Percentiles rank a stretch among this genome's conserved stretches.
Conservation (phyloP, 176 grass and related monocot genomes). For the Pontederia crassipes region DNA sequence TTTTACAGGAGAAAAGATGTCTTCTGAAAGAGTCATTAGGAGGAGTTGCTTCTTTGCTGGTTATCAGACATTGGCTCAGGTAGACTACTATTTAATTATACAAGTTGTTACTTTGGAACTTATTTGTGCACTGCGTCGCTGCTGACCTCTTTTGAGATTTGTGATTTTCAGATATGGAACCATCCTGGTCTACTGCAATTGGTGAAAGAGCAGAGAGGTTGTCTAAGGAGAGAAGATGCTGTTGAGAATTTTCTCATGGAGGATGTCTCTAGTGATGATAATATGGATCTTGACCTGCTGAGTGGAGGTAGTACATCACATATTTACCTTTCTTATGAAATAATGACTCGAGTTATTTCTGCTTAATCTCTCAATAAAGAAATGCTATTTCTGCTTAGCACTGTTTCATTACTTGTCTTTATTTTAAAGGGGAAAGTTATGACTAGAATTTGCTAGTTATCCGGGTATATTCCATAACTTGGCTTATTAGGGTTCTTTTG, state of each 20-base stretch:
- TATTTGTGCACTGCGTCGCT: neutral
- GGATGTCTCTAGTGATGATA: conserved; percentile 85
- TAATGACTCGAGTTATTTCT: neutral
- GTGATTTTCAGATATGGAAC: conserved; percentile 74
- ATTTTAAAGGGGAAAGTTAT: too few species aligned
- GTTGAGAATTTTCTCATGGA: conserved; percentile 78
- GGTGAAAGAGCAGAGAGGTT: conserved; percentile 71
- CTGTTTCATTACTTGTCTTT: too few species aligned
- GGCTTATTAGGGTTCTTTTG: too few species aligned
- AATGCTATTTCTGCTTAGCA: too few species aligned
- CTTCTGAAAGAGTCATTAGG: conserved; percentile 58
- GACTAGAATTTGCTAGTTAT: too few species aligned
- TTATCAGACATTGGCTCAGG: conserved; percentile 84
- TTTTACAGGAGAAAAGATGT: conserved; percentile 48
- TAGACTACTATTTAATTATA: conserved; percentile 5
- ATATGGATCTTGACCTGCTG: conserved; percentile 47
- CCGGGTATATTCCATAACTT: too few species aligned
- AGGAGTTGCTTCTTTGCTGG: conserved; percentile 78
- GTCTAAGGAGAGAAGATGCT: conserved; percentile 47
- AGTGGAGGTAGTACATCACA: conserved; percentile 56
- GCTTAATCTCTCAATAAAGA: too few species aligned
- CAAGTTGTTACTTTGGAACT: neutral
- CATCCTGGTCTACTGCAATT: conserved; percentile 90
- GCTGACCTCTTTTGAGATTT: neutral
- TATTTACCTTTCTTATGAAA: neutral